These are phyloP conservation scores for Jacaranda copaia DNA, from an alignment of 257 asterid species.

Conservation along the genomic window DNA sequence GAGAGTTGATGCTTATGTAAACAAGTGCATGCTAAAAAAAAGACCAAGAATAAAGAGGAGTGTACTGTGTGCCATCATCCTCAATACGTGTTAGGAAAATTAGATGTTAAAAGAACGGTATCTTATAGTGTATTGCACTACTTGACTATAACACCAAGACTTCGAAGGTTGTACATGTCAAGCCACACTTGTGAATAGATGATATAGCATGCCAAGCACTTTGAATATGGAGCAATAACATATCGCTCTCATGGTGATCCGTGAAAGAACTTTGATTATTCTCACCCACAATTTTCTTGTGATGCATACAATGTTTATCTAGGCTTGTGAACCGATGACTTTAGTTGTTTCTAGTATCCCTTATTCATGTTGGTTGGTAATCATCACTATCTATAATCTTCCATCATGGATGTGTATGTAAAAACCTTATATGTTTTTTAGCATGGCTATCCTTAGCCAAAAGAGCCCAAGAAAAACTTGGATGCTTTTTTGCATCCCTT, in stretches of 20 bases:
- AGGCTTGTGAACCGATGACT: conserved; percentile 17
- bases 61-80: background rate
- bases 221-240: no score
- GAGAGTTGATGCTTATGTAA: no score
- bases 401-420: no score
- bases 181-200: background rate
- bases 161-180: conserved; percentile 19
- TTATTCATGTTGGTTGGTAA: background rate
- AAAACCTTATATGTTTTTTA: no score
- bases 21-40: no score
- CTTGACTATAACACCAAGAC: conserved; percentile 1
- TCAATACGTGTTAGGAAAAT: background rate
- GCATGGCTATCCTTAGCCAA: no score
- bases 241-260: no score
- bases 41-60: background rate
- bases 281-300: no score
- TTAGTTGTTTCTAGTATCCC: background rate
- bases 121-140: background rate
- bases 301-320: no score
- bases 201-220: background rate
- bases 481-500: background rate
- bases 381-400: background rate
- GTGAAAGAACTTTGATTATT: no score
- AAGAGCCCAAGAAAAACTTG: background rate
- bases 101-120: background rate